Evolutionary conservation across 1,284 basidiomycete genomes (phyloP).

Genomic region (Coniferiporia sulphurascens): DNA sequence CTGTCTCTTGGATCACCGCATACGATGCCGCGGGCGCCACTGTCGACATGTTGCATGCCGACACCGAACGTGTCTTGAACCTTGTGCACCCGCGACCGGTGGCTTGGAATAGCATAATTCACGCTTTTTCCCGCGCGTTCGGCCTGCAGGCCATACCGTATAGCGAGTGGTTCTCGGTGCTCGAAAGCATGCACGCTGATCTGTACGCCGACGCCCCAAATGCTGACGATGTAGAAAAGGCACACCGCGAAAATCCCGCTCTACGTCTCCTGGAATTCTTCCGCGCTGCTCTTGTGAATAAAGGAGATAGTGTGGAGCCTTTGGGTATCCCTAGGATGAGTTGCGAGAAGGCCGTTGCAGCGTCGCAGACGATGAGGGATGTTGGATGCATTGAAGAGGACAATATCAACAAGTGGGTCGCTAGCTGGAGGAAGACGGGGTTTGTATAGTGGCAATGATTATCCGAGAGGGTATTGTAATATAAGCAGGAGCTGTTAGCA

Average conservation of each 20-base stretch:
- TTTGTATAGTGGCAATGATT: too few relatives aligned
- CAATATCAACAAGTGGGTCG: conserved; percentile 6
- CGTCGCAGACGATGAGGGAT: not conserved
- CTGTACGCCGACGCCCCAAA: not conserved
- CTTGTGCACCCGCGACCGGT: too few relatives aligned
- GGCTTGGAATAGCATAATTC: too few relatives aligned
- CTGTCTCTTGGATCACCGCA: too few relatives aligned
- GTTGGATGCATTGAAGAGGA: not conserved
- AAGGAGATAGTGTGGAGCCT: too few relatives aligned
- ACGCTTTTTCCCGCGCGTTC: too few relatives aligned
- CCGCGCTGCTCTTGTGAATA: not conserved
- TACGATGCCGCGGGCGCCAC: too few relatives aligned
- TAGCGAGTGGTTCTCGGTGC: conserved; percentile 4
- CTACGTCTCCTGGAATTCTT: conserved; percentile 16
- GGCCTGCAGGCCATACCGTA: conserved; percentile 1
- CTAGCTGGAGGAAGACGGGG: conserved; percentile 8
- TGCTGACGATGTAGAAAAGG: too few relatives aligned
- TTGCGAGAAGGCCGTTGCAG: not conserved
- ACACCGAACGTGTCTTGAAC: too few relatives aligned
- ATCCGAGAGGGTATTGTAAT: too few relatives aligned
- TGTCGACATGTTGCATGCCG: too few relatives aligned
- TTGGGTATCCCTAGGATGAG: conserved; percentile 3
- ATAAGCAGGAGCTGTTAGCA: too few relatives aligned
- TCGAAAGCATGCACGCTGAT: not conserved
- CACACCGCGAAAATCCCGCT: conserved; percentile 11